Base-by-base conservation (phyloP, 441 rosid species). In the Bruguiera hainesii region DNA sequence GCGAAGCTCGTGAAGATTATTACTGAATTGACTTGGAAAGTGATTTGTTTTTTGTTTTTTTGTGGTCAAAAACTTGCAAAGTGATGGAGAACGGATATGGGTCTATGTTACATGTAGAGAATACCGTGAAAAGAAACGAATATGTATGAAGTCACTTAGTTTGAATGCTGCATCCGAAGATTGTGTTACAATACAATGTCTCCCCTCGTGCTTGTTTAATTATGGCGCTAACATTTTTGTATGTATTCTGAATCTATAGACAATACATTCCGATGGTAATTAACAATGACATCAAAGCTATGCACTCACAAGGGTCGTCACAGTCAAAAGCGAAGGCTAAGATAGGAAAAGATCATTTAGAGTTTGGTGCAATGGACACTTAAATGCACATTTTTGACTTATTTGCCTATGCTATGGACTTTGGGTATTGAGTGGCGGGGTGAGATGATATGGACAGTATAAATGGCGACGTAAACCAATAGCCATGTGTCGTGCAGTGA, bases 91-190 rank as follows among this genome's bases (percentile, higher is more conserved):
- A 10, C 2, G 1, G 39, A 35, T 7, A 9, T 35, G 39, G 39
- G 39, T 35, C 7, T 37, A 37, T 10, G 46, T 37, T 37, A 3
- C 46, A 15, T 13, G 15, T 37, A 2, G 46, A 11, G 15, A 10
- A 37, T 2, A 2, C 15, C 15, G 3, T 3, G 46, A 9, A 37
- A 37, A 37, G 11, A 10, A 37, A 37, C 3, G 10, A 10, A 37
- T 10, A 37, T 0, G 2, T 1, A 10, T 37, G 42, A 1, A 37
- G 15, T 37, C 42, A 37, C 42, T 33, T 9, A 2, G 7, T 39
- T 63, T 58, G 65, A 73, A 63, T 37, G 31, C 72, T 73, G 65
- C 37, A 57, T 58, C 9, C 28, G 5, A 59, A 58, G 61, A 42
- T 28, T 67, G 18, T 26, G 53, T 46, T 16, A 10, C 4, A 49